These are phyloP conservation scores for Moniliella sp. DNA, from an alignment of 1,284 basidiomycete genomes.

Conservation along the genomic window DNA sequence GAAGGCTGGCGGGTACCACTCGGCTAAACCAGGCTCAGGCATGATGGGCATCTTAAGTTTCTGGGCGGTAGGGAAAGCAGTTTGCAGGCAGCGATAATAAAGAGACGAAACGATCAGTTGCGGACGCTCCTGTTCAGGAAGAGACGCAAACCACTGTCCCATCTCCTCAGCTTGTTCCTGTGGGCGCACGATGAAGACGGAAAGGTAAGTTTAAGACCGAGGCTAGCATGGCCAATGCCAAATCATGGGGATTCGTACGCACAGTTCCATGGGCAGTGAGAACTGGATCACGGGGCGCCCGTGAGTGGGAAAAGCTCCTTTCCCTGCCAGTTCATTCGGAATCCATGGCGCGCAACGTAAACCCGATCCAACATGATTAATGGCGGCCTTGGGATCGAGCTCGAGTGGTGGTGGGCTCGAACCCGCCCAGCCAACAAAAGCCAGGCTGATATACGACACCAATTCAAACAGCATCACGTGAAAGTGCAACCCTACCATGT, in stretches of 20 bases:
- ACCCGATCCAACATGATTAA: conserved; percentile 51
- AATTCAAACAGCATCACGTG: too few species aligned
- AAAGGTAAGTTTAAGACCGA: background rate
- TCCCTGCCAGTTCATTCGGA: conserved; percentile 41
- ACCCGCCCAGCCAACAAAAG: too few species aligned
- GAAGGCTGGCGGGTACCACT: conserved; percentile 59
- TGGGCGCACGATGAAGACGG: background rate
- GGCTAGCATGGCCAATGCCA: conserved; percentile 1
- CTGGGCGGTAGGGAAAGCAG: conserved; percentile 45
- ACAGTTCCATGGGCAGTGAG: conserved; percentile 50
- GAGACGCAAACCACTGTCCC: conserved; percentile 45
- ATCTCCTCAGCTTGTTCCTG: conserved; percentile 50
- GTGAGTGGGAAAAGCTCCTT: conserved; percentile 45
- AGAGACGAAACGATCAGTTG: conserved; percentile 44
- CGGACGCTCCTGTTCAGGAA: conserved; percentile 50
- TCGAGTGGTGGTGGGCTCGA: too few species aligned
- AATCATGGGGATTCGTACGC: too few species aligned
- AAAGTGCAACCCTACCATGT: too few species aligned
- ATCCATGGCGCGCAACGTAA: conserved; percentile 51
- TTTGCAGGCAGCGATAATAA: conserved; percentile 62
- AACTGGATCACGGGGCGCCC: conserved; percentile 51
- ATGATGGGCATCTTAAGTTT: conserved; percentile 49
- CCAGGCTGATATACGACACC: too few species aligned
- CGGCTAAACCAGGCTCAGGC: conserved; percentile 55
- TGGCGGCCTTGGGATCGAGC: too few species aligned